A percentile compares a stretch with the other conserved stretches of the same genome.
phyloP scores from a whole-genome alignment of 1,284 basidiomycete genomes.

The Neonothopanus nambi region DNA sequence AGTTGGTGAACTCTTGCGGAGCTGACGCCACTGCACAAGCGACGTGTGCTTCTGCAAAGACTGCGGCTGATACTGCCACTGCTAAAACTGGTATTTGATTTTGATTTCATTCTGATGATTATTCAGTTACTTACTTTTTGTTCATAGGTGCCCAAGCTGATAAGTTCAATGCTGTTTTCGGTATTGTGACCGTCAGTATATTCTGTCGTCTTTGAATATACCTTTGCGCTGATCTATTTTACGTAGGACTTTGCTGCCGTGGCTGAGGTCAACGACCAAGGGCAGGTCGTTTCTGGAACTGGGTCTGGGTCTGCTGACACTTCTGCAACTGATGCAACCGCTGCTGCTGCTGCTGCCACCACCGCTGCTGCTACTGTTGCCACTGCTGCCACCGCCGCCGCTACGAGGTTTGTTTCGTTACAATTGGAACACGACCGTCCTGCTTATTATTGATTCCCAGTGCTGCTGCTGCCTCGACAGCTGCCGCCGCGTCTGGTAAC shows the following conservation, averaged over 20 bases:
- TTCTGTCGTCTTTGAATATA: too few relatives aligned
- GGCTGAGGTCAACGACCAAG: too few relatives aligned
- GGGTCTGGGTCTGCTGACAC: slow-evolving; percentile 17
- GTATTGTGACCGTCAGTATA: slow-evolving; percentile 34
- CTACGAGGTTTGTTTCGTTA: too few relatives aligned
- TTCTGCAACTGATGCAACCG: slow-evolving; percentile 15
- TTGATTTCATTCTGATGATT: too few relatives aligned
- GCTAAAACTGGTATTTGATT: slow-evolving; percentile 40
- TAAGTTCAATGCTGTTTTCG: slow-evolving; percentile 58
- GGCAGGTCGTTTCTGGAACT: neutral
- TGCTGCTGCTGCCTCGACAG: slow-evolving; percentile 1
- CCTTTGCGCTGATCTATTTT: too few relatives aligned
- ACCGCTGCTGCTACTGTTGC: too few relatives aligned
- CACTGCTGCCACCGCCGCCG: slow-evolving; percentile 15
- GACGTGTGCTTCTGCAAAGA: slow-evolving; percentile 44
- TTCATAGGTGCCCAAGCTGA: slow-evolving; percentile 51
- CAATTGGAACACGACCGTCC: neutral
- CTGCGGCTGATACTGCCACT: slow-evolving; percentile 39
- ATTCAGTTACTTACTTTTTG: too few relatives aligned
- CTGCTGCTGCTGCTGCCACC: slow-evolving; percentile 19
- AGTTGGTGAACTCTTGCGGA: slow-evolving; percentile 43
- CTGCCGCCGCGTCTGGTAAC: slow-evolving; percentile 8
- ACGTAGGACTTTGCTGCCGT: too few relatives aligned
- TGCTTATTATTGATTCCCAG: too few relatives aligned
- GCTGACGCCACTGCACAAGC: slow-evolving; percentile 52